Evolutionary conservation across 495 filamentous ascomycete species (phyloP).

Genomic region (Penicillium longicatenatum): DNA sequence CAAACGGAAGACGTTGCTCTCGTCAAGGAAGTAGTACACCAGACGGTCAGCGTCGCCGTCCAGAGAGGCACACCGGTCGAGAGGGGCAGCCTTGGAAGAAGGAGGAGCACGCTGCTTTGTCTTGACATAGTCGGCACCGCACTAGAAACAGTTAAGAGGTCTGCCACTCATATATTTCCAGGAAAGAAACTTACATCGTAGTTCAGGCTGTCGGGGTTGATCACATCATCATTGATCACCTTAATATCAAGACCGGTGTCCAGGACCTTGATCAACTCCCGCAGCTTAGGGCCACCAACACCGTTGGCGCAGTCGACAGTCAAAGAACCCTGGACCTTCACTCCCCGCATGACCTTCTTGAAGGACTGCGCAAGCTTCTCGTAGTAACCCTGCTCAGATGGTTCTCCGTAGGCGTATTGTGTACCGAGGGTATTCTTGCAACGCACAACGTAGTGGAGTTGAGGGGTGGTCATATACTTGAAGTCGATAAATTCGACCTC

Average conservation of each 20-base stretch:
- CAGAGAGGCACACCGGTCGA: constrained; percentile 86
- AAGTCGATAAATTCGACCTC: constrained; percentile 74
- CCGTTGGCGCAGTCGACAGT: constrained; percentile 97
- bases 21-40: constrained; percentile 91
- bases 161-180: constrained; percentile 3
- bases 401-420: constrained; percentile 79
- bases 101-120: constrained; percentile 91
- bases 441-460: constrained; percentile 93
- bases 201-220: constrained; percentile 85
- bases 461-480: constrained; percentile 89
- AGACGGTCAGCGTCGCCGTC: constrained; percentile 96
- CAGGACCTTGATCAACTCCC: constrained; percentile 82
- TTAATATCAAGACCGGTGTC: constrained; percentile 75
- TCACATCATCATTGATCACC: constrained; percentile 87
- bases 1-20: constrained; percentile 79
- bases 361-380: constrained; percentile 85
- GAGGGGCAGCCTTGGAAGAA: constrained; percentile 68
- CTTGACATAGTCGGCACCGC: constrained; percentile 96
- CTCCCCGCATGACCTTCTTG: constrained; percentile 73
- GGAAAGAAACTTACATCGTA: constrained; percentile 61
- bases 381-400: constrained; percentile 91
- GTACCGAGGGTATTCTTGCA: constrained; percentile 90
- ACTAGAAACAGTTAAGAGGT: constrained; percentile 52
- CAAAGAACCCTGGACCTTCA: constrained; percentile 68
- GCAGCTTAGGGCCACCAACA: constrained; percentile 90